phyloP scores from a whole-genome alignment of 345 rosid species.

The Boechera divaricarpa region DNA sequence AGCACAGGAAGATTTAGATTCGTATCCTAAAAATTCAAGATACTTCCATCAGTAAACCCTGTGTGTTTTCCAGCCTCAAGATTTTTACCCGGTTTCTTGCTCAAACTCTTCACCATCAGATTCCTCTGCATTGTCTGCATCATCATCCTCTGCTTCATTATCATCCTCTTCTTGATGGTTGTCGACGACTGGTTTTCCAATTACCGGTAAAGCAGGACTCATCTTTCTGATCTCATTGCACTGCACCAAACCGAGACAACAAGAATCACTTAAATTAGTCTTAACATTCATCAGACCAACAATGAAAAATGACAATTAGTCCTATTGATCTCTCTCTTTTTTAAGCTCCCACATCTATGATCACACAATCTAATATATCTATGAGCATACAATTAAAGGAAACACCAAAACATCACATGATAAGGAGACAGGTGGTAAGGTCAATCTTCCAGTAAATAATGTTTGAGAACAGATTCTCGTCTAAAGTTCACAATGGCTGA shows the following conservation, averaged over 20 bases:
- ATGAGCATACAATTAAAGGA: not conserved
- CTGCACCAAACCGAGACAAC: constrained; percentile 51
- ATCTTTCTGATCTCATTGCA: constrained; percentile 76
- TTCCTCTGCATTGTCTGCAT: constrained; percentile 89
- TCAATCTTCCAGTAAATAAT: not conserved
- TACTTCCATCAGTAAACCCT: not conserved
- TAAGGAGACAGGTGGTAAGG: not conserved
- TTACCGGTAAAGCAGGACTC: constrained; percentile 61
- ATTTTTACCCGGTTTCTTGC: constrained; percentile 70
- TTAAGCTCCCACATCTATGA: not conserved
- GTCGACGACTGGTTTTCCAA: constrained; percentile 69
- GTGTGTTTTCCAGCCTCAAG: not conserved
- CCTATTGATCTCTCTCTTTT: not conserved
- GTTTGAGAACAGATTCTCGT: not conserved
- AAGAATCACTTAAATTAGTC: not conserved
- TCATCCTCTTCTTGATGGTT: constrained; percentile 85
- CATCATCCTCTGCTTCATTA: constrained; percentile 84
- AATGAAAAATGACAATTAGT: not conserved
- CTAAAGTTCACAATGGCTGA: not conserved
- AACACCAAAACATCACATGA: constrained; percentile 11
- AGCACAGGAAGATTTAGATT: not conserved
- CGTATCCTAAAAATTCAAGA: not conserved
- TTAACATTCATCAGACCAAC: not conserved
- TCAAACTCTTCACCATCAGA: constrained; percentile 96
- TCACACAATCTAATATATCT: constrained; percentile 1